Evolutionary conservation across 257 asterid species (phyloP), one percentile per base, ranked within the genome.

Genomic region (Nicotiana undulata): DNA sequence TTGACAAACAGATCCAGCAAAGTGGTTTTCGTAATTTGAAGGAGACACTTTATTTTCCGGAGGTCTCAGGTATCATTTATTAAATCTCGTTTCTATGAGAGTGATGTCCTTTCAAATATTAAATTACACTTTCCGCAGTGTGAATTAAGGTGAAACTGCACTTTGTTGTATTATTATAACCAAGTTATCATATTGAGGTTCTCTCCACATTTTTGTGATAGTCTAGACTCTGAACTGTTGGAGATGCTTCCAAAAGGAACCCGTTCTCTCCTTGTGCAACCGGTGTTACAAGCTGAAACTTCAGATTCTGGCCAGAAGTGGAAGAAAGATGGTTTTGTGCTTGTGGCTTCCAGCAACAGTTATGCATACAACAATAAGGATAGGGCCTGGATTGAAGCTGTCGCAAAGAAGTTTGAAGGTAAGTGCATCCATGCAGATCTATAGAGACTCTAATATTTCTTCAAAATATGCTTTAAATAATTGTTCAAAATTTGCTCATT

Each of bases 161-260:
- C 79, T 55, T 15, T 74, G 44, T 26, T 8, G 16, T 44, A 74
- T 49, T 44, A 74, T 49, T 49, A 1, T 10, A 46, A 74, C 60
- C 16, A 24, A 74, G 79, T 70, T 44, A 3, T 29, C 16, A 12
- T 74, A 74, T 64, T 26, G 26, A 58, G 32, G 66, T 49, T 68
- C 52, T 40, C 28, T 40, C 28, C 58, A 64, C 52, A 64, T 13
- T 49, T 16, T 52, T 37, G 49, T 79, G 37, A 68, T 59, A 56
- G 65, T 31, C 16, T 81, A 91, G 97, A 87, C 80, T 84, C 90
- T 13, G 92, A 88, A 82, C 81, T 89, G 75, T 79, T 83, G 89
- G 89, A 87, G 88, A 90, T 95, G 90, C 90, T 95, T 56, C 96
- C 97, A 9, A 87, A 80, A 82, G 97, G 96, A 82, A 90, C 92